Evolutionary conservation across 208 protist species (phyloP), one percentile per base, ranked within the genome.

Genomic region (Leishmania lainsoni): DNA sequence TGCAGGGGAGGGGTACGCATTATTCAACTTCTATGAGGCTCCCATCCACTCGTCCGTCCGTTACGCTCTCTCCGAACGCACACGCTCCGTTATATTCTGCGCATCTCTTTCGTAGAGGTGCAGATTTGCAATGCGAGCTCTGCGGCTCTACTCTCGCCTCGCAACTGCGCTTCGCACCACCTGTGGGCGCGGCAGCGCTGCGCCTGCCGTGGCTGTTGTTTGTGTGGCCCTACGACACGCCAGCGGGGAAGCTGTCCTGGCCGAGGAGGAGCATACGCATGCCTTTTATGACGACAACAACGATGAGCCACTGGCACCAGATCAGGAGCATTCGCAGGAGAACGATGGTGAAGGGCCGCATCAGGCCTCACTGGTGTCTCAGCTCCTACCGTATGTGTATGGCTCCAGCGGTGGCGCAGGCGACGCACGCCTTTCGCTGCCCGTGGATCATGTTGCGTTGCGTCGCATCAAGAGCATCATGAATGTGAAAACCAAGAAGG

Each of bases 351-450:
- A 78, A 42, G 74, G 52, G 42, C 74, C 49, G 29, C 68, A 32
- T 42, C 63, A 10, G 17, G 51, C 48, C 63, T 48, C 71, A 61
- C 63, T 84, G 17, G 66, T 49, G 56, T 63, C 59, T 20, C 56
- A 49, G 35, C 68, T 84, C 26, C 75, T 84, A n/a, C 74, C 29
- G 42, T 84, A 84, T 42, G 56, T 79, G 20, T 84, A 84, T 29
- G 10, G 71, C 6, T 16, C 32, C 51, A 63, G 68, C 48, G 56
- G 51, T 26, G 71, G 51, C 48, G 22, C 74, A n/a, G 39, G 32
- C 35, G 48, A 56, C 51, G 32, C 54, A 3, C 54, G 29, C 17
- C 75, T 84, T 5, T 29, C 29, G 42, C 68, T 84, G 17, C 80
- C 80, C 4, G 56, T 79, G 29, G 80, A 69, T n/a, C 48, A 26